Conservation (phyloP, 2,329 filamentous ascomycete species). For the Didymella pinodella region DNA sequence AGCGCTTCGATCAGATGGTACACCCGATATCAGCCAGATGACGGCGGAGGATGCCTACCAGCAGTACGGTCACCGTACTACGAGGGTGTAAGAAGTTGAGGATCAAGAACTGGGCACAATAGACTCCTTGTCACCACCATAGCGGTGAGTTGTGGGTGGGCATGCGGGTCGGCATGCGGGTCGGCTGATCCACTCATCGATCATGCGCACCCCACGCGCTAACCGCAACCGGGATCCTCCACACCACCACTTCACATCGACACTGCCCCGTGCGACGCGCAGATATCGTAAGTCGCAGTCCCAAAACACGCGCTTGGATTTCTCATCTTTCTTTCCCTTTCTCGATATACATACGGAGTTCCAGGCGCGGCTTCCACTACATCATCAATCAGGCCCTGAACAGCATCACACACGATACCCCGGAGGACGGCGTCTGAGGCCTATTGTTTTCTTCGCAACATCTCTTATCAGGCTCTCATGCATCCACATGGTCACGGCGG, state of each 20-base stretch:
- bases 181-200: conserved; percentile 46
- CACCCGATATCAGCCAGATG: conserved; percentile 41
- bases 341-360: conserved; percentile 29
- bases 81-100: conserved; percentile 42
- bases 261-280: conserved; percentile 37
- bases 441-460: conserved; percentile 17
- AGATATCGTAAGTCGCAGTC: conserved; percentile 21
- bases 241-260: conserved; percentile 39
- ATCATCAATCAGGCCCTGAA: conserved; percentile 23
- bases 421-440: conserved; percentile 40
- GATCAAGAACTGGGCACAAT: conserved; percentile 14
- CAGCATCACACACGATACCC: conserved; percentile 47
- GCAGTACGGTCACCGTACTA: conserved; percentile 49
- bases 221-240: conserved; percentile 34
- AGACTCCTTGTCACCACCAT: conserved; percentile 27
- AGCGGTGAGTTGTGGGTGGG: conserved; percentile 33
- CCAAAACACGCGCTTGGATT: neutral
- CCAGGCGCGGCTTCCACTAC: conserved; percentile 11
- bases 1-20: conserved; percentile 44
- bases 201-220: conserved; percentile 39
- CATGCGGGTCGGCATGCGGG: conserved; percentile 38
- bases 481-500: conserved; percentile 25
- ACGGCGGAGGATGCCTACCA: conserved; percentile 45
- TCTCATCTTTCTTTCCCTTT: conserved; percentile 16
- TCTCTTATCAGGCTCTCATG: conserved; percentile 29